These are phyloP conservation scores for Taphrina populina DNA, from an alignment of 1,139 yeast genomes.

Conservation along the genomic window DNA sequence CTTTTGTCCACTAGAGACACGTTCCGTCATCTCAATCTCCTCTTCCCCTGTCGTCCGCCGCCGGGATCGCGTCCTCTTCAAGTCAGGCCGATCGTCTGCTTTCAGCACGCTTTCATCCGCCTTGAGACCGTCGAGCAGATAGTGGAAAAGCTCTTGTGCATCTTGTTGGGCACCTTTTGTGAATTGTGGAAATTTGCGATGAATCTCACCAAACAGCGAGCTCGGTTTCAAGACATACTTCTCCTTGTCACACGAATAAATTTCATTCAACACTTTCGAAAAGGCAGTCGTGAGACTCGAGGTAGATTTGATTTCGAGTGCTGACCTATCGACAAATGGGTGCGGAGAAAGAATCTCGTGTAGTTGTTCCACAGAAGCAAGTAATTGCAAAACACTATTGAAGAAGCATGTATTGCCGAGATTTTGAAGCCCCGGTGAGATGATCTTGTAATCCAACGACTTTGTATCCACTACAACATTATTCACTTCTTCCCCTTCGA, in stretches of 20 bases:
- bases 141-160: conserved; percentile 37
- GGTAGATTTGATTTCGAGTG: conserved; percentile 18
- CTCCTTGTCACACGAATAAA: conserved; percentile 27
- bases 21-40: conserved; percentile 26
- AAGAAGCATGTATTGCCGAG: conserved; percentile 38
- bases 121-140: conserved; percentile 33
- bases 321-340: conserved; percentile 20
- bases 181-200: conserved; percentile 32
- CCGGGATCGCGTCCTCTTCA: conserved; percentile 18
- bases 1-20: background rate
- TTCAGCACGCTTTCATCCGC: conserved; percentile 25
- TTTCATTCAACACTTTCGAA: conserved; percentile 26
- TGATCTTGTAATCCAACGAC: conserved; percentile 7
- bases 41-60: conserved; percentile 20
- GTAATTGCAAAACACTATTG: conserved; percentile 36
- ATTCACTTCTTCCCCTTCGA: background rate
- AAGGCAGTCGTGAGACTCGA: conserved; percentile 32
- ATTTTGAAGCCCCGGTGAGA: conserved; percentile 36
- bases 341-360: conserved; percentile 35
- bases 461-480: background rate
- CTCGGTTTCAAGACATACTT: conserved; percentile 32
- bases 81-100: conserved; percentile 6
- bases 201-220: conserved; percentile 29
- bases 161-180: conserved; percentile 35
- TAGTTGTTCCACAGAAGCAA: conserved; percentile 28